Percentiles rank a stretch among this genome's conserved stretches.
phyloP scores from a whole-genome alignment of 108 stramenopile genomes.

The Pseudonitzschia delicatissima region DNA sequence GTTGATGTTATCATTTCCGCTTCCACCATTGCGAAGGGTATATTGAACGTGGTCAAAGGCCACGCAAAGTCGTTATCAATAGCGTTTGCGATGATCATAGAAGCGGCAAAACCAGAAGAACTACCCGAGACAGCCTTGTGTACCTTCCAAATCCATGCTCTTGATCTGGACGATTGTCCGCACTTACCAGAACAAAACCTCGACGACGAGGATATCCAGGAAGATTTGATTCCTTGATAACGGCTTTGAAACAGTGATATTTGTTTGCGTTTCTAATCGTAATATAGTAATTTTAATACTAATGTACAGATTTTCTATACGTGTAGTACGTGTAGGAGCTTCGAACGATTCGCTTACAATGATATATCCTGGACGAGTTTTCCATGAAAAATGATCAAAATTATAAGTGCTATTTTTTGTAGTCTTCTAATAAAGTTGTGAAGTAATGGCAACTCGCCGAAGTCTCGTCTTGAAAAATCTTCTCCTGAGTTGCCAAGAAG shows the following conservation, averaged over 20 bases:
- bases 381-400: no score
- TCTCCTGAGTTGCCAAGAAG: no score
- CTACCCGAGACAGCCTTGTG: constrained; percentile 85
- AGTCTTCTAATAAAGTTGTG: no score
- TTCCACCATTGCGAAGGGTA: constrained; percentile 81
- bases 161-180: constrained; percentile 82
- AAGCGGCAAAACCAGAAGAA: constrained; percentile 72
- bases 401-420: no score
- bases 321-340: no score
- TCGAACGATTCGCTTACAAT: no score
- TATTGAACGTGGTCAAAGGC: constrained; percentile 86
- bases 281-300: no score
- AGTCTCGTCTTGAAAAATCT: no score
- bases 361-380: no score
- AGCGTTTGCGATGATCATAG: constrained; percentile 89
- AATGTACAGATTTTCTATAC: no score
- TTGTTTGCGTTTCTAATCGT: no score
- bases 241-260: neutral
- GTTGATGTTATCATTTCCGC: constrained; percentile 85
- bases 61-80: constrained; percentile 76
- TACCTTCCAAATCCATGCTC: constrained; percentile 71
- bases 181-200: constrained; percentile 54
- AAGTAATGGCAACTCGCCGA: no score
- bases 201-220: constrained; percentile 13
- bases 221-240: neutral